Conservation (phyloP, 768 basidiomycete genomes). For the Lentinus tigrinus region DNA sequence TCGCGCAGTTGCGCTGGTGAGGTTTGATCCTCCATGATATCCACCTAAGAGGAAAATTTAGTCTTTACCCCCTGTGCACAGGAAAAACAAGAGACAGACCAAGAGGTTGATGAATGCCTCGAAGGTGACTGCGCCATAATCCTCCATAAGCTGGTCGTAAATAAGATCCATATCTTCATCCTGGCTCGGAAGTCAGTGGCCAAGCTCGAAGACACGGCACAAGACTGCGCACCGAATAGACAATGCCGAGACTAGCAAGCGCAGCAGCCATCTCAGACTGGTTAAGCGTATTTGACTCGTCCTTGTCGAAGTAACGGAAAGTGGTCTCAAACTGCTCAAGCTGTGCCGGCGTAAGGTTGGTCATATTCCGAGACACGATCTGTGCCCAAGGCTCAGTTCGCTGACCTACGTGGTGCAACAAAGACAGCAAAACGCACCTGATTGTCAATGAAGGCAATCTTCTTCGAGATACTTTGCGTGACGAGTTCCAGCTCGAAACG, state of each 20-base stretch:
- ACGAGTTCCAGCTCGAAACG: conserved; percentile 87
- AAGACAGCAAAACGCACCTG: conserved; percentile 52
- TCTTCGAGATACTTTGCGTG: conserved; percentile 77
- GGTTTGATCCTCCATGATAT: conserved; percentile 94
- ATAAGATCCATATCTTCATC: conserved; percentile 88
- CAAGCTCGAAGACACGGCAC: not conserved
- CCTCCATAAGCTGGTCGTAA: conserved; percentile 72
- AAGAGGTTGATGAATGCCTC: conserved; percentile 94
- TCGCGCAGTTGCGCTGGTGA: conserved; percentile 89
- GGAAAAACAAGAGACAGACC: conserved; percentile 39
- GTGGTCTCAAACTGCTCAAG: conserved; percentile 96
- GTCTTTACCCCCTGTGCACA: not conserved
- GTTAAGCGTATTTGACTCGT: conserved; percentile 85
- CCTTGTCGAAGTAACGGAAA: conserved; percentile 96
- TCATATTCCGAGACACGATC: conserved; percentile 93
- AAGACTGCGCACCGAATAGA: conserved; percentile 72
- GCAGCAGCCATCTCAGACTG: conserved; percentile 90
- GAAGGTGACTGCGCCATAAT: conserved; percentile 87
- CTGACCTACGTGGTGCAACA: not conserved
- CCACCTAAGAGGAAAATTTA: conserved; percentile 56
- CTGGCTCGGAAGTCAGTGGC: conserved; percentile 32
- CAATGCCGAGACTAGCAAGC: conserved; percentile 89
- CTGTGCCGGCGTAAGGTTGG: conserved; percentile 92
- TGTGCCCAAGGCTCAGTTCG: conserved; percentile 30
- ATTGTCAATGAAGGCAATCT: conserved; percentile 95